These are phyloP conservation scores for Capsella rubella DNA, from an alignment of 441 rosid species.

Conservation along the genomic window DNA sequence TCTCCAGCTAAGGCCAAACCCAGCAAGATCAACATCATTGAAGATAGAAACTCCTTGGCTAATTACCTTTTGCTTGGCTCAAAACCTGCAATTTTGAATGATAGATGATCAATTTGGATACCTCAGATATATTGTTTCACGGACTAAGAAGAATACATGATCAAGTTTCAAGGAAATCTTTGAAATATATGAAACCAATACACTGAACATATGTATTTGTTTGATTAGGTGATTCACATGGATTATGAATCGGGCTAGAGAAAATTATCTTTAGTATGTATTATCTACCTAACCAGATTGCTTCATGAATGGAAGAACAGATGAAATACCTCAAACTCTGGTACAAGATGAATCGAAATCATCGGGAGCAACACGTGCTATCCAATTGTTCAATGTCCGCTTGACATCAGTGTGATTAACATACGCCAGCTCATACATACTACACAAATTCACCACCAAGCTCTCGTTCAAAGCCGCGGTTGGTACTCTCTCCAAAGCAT, in stretches of 20 bases:
- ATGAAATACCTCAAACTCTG: conserved; percentile 58
- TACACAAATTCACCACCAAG: conserved; percentile 75
- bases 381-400: conserved; percentile 84
- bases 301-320: conserved; percentile 4
- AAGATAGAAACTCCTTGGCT: not conserved
- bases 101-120: not conserved
- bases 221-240: conserved; percentile 7
- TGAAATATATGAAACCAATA: not conserved
- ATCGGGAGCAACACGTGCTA: conserved; percentile 88
- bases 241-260: not conserved
- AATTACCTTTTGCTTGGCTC: conserved; percentile 8
- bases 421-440: conserved; percentile 91
- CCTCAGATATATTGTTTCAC: not conserved
- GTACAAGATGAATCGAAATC: conserved; percentile 91
- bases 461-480: conserved; percentile 86
- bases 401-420: conserved; percentile 85
- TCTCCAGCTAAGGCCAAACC: conserved; percentile 20
- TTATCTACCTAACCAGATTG: not conserved
- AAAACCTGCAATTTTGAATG: conserved; percentile 28
- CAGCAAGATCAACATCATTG: conserved; percentile 2
- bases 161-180: not conserved
- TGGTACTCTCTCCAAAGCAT: conserved; percentile 84
- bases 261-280: not conserved
- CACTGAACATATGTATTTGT: not conserved
- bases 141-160: not conserved